phyloP scores from a whole-genome alignment of 2,329 filamentous ascomycete species.

The Davidsoniella australis region DNA sequence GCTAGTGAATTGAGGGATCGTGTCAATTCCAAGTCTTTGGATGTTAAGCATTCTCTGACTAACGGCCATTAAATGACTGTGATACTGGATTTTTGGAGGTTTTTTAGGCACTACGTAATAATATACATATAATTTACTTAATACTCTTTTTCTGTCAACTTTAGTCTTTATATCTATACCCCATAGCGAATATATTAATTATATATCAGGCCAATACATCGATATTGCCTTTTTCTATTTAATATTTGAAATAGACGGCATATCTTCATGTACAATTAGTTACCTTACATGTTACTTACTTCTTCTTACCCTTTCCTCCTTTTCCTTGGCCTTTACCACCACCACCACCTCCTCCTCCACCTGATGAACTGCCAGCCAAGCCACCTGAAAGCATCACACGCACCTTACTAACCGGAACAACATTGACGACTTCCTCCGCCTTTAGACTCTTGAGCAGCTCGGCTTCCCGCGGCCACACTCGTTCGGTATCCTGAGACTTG shows the following conservation, averaged over 20 bases:
- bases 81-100: too few species aligned
- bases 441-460: slow-evolving; percentile 70
- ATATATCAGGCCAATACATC: too few species aligned
- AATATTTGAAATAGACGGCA: too few species aligned
- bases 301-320: slow-evolving; percentile 28
- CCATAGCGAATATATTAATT: too few species aligned
- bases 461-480: slow-evolving; percentile 72
- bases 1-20: slow-evolving; percentile 7
- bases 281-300: slow-evolving; percentile 1
- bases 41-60: neutral
- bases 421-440: slow-evolving; percentile 64
- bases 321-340: slow-evolving; percentile 18
- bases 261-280: too few species aligned
- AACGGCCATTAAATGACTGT: neutral
- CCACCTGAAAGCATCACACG: slow-evolving; percentile 59
- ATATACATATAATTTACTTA: too few species aligned
- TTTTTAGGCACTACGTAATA: too few species aligned
- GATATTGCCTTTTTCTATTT: too few species aligned
- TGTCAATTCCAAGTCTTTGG: neutral
- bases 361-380: slow-evolving; percentile 23
- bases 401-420: slow-evolving; percentile 63
- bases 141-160: too few species aligned
- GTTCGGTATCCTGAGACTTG: slow-evolving; percentile 44
- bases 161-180: too few species aligned
- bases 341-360: slow-evolving; percentile 22